Base-by-base conservation (phyloP, 2,329 filamentous ascomycete genomes). In the Ophiosphaerella korrae region DNA sequence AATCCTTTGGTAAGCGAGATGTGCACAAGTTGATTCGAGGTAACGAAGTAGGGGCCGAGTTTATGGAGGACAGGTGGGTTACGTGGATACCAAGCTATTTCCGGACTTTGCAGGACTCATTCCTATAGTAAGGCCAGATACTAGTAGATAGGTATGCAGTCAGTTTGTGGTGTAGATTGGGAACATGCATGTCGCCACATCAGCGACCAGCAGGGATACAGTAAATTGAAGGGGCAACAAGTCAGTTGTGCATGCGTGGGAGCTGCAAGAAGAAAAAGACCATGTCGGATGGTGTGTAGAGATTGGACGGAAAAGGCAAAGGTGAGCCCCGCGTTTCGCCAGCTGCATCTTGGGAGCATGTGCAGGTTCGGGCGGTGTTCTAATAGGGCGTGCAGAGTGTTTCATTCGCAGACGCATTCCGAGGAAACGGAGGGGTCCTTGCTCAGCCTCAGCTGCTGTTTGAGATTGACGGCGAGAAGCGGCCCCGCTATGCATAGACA, bases 301-400 rank as follows among this genome's bases (percentile, higher is more conserved):
- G 43, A 18, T 21, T 12, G 7, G 16, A 12, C 43, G 9, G 26
- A 23, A 42, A 9, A 36, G 26, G 45, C 21, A 36, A 42, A n/a
- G 31, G n/a, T 26, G 26, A 42, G 45, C 45, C 45, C 45, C 45
- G 45, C 45, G 38, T 48, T 48, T 48, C 33, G 39, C 13, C 31
- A 12, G 23, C 14, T 13, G 24, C 42, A 45, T 34, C 33, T 33
- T 13, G 16, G 13, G 16, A n/a, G 40, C 34, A 38, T 29, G 32
- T 40, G 44, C 36, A 16, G 21, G 31, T 18, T 24, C 45, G 38
- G 35, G 29, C 11, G 29, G n/a, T 31, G 29, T 18, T 29, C 26
- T 29, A 9, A 31, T 40, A 48, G 23, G 32, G 42, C 42, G 32
- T 26, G 14, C 16, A 13, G 31, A 21, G 13, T n/a, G 33, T 32